Conservation (phyloP, 345 rosid genomes). For the Chamaenerion angustifolium region DNA sequence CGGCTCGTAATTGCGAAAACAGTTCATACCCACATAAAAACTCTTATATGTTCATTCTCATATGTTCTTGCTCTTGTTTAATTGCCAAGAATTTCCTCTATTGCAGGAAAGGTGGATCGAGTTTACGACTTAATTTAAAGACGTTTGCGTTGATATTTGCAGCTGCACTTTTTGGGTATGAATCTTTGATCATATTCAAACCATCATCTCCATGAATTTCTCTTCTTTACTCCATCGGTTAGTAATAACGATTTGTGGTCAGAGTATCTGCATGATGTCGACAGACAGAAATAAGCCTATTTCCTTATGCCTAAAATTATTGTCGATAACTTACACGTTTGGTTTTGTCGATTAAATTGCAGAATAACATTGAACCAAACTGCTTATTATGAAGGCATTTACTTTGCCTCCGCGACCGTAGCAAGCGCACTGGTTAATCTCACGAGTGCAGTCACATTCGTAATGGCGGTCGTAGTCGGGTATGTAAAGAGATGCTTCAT, state of each 20-base stretch:
- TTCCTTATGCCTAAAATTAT: too few relatives aligned
- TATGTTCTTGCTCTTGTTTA: too few relatives aligned
- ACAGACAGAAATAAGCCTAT: too few relatives aligned
- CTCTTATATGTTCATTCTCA: too few relatives aligned
- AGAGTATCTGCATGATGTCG: too few relatives aligned
- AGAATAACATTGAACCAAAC: constrained; percentile 30
- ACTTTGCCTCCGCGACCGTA: constrained; percentile 24
- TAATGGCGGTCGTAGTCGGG: constrained; percentile 22
- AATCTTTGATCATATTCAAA: too few relatives aligned
- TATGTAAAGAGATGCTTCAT: neutral
- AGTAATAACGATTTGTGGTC: too few relatives aligned
- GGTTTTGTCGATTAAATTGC: neutral
- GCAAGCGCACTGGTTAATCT: constrained; percentile 31
- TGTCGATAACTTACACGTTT: neutral
- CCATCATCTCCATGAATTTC: too few relatives aligned
- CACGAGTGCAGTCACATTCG: constrained; percentile 26
- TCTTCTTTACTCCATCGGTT: too few relatives aligned
- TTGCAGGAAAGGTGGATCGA: constrained; percentile 11
- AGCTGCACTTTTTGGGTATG: constrained; percentile 28
- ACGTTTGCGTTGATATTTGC: constrained; percentile 20
- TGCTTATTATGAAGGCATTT: constrained; percentile 22
- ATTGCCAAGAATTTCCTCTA: too few relatives aligned
- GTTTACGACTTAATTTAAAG: constrained; percentile 14
- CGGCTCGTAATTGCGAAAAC: too few relatives aligned
- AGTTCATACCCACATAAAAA: too few relatives aligned